Evolutionary conservation across 1,284 basidiomycete genomes (phyloP).

Genomic region (Earliella scabrosa): DNA sequence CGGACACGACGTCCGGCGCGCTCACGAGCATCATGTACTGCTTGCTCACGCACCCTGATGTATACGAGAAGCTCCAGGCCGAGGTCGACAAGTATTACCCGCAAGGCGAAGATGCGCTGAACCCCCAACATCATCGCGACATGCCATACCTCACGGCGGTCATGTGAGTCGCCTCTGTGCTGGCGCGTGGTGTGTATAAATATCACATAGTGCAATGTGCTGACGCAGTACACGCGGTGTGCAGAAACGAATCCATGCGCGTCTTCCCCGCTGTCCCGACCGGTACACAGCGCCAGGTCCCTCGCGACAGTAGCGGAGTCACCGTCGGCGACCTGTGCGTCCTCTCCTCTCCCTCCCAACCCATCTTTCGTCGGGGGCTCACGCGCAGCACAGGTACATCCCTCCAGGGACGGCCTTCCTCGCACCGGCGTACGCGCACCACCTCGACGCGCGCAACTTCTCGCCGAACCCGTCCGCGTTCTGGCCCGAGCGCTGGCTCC

Average conservation of each 20-base stretch:
- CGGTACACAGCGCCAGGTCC: slow-evolving; percentile 49
- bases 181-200: too few species aligned
- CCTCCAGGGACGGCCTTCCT: slow-evolving; percentile 26
- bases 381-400: slow-evolving; percentile 17
- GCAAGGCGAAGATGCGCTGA: slow-evolving; percentile 26
- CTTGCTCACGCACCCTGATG: slow-evolving; percentile 23
- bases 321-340: not conserved
- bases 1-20: slow-evolving; percentile 34
- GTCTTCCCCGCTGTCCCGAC: slow-evolving; percentile 56
- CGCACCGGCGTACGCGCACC: slow-evolving; percentile 27
- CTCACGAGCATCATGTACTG: slow-evolving; percentile 29
- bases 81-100: slow-evolving; percentile 36
- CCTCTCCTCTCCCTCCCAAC: not conserved
- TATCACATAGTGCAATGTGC: too few species aligned
- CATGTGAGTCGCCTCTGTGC: slow-evolving; percentile 24
- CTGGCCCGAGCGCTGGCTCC: slow-evolving; percentile 35
- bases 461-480: slow-evolving; percentile 20
- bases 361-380: not conserved
- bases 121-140: slow-evolving; percentile 22
- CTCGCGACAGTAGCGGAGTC: slow-evolving; percentile 12
- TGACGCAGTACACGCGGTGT: not conserved
- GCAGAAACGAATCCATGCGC: slow-evolving; percentile 61
- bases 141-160: slow-evolving; percentile 37
- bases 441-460: slow-evolving; percentile 35
- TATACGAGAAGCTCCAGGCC: slow-evolving; percentile 24